Percentiles rank a stretch among this genome's conserved stretches.
Conservation (phyloP, 352 stramenopile genomes). For the Plasmopara halstedii region DNA sequence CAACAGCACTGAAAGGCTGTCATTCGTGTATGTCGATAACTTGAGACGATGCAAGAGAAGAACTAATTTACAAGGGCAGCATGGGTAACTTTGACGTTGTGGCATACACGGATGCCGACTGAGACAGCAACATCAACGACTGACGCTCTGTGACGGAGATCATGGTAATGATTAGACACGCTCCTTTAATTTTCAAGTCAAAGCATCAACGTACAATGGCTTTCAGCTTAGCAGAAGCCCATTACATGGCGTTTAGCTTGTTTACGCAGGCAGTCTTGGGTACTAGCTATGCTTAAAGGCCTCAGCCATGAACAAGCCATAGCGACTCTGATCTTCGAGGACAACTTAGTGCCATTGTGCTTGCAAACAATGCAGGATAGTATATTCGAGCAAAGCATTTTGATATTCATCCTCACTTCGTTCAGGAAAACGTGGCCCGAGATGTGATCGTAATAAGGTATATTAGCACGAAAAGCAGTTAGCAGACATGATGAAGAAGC, state of each 20-base stretch:
- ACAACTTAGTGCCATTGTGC: not conserved
- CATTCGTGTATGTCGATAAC: not conserved
- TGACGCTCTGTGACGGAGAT: not conserved
- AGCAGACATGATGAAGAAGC: not conserved
- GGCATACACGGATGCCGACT: not conserved
- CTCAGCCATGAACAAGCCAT: not conserved
- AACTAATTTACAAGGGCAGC: not conserved
- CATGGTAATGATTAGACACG: not conserved
- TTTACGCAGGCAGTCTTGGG: not conserved
- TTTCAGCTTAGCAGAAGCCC: not conserved
- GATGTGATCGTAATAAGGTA: not conserved
- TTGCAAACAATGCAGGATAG: constrained; percentile 1
- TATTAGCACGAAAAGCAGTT: not conserved
- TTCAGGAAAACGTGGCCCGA: not conserved
- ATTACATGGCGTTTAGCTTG: not conserved
- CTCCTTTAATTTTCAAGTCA: not conserved
- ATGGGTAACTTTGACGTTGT: not conserved
- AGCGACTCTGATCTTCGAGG: not conserved
- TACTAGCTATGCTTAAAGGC: not conserved
- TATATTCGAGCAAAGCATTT: not conserved
- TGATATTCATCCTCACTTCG: constrained; percentile 1
- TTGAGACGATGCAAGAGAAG: not conserved
- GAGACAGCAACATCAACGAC: constrained; percentile 1
- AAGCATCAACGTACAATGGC: not conserved
- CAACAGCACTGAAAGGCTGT: not conserved